phyloP scores from a whole-genome alignment of 2,329 filamentous ascomycete genomes.

The Massarina eburnea region DNA sequence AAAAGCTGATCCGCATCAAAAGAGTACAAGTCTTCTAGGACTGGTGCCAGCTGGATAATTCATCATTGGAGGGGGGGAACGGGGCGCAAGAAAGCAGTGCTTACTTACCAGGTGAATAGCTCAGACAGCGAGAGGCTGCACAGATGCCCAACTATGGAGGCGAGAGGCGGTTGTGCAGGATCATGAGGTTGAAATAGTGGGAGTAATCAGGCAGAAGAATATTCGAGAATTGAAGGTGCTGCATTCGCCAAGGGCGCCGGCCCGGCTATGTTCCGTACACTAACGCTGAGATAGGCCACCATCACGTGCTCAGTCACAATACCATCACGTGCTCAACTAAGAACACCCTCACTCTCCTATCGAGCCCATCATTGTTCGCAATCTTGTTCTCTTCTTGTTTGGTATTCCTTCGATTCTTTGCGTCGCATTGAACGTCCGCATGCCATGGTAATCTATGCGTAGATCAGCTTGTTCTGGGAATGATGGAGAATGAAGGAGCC shows the following conservation, averaged over 20 bases:
- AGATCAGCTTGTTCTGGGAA: no score
- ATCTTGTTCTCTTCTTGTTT: no score
- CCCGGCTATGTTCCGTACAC: conserved; percentile 7
- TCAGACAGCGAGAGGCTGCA: conserved; percentile 1
- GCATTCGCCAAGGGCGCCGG: conserved; percentile 11
- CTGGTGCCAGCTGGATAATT: conserved; percentile 68
- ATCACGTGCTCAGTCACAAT: no score
- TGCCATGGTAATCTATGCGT: no score
- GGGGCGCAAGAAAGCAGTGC: not conserved
- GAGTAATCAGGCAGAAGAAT: conserved; percentile 20
- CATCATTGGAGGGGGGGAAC: conserved; percentile 49
- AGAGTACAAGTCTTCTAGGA: conserved; percentile 66
- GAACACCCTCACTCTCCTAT: no score
- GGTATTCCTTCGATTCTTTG: no score
- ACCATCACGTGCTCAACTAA: no score
- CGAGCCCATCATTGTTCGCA: no score
- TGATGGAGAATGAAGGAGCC: no score
- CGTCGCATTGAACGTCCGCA: no score
- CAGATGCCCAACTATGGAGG: conserved; percentile 2
- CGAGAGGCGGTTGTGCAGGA: conserved; percentile 3
- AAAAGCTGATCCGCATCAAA: conserved; percentile 63
- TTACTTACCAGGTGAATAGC: conserved; percentile 8
- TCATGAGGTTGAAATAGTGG: conserved; percentile 15
- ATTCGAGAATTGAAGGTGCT: conserved; percentile 22
- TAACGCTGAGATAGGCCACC: not conserved